These are phyloP conservation scores for Xylaria sp. DNA, from an alignment of 2,329 filamentous ascomycete genomes.

Conservation along the genomic window DNA sequence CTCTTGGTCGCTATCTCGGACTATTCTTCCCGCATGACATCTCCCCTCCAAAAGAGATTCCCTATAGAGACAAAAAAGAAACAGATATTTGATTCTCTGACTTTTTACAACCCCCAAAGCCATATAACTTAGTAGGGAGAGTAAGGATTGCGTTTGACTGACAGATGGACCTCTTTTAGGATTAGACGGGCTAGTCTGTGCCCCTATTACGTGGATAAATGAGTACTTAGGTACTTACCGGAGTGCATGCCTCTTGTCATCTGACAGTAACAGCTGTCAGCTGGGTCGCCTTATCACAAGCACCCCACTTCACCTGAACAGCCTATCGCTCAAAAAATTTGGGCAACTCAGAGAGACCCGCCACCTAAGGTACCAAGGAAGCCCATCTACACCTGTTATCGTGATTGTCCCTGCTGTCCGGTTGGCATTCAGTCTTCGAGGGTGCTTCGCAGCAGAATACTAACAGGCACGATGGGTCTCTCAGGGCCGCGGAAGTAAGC, in stretches of 20 bases:
- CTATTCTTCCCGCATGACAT: too few relatives aligned
- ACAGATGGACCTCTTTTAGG: too few relatives aligned
- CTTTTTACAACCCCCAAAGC: too few relatives aligned
- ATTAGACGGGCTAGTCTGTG: too few relatives aligned
- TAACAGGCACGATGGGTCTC: conserved; percentile 36
- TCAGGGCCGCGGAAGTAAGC: conserved; percentile 37
- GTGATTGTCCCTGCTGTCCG: conserved; percentile 1
- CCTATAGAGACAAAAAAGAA: too few relatives aligned
- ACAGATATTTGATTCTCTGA: too few relatives aligned
- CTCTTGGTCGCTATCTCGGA: too few relatives aligned
- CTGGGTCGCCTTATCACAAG: background rate
- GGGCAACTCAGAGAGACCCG: conserved; percentile 11
- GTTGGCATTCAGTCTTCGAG: background rate
- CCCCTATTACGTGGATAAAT: background rate
- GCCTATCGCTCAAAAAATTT: conserved; percentile 27
- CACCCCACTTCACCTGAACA: conserved; percentile 1
- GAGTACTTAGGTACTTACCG: background rate
- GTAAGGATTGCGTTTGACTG: too few relatives aligned
- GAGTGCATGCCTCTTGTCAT: background rate
- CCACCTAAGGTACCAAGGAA: background rate
- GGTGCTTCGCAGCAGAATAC: background rate
- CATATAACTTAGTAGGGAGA: too few relatives aligned
- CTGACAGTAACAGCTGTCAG: background rate
- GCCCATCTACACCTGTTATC: conserved; percentile 7
- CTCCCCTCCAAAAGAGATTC: too few relatives aligned